phyloP scores from a whole-genome alignment of 1,139 yeast genomes.

The Entelexis sorbosivorans region DNA sequence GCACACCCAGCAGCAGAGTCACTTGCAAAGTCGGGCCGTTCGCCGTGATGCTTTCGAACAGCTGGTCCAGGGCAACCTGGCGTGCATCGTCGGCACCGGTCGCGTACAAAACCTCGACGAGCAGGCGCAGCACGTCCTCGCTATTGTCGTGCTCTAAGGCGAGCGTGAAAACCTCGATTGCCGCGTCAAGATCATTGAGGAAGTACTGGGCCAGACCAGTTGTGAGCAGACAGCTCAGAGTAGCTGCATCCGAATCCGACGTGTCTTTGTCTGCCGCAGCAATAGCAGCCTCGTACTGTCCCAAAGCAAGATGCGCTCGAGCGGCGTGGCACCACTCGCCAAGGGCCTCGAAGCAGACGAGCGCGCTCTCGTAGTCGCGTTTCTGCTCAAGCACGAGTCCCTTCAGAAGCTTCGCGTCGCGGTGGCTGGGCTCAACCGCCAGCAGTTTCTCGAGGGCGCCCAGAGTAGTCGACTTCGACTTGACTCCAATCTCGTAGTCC shows the following conservation, averaged over 20 bases:
- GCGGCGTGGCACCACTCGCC: constrained; percentile 34
- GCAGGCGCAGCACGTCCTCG: constrained; percentile 53
- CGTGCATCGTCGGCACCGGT: constrained; percentile 51
- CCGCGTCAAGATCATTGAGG: constrained; percentile 46
- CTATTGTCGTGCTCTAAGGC: constrained; percentile 38
- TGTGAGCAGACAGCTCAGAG: constrained; percentile 50
- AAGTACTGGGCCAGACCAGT: constrained; percentile 63
- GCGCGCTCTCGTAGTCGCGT: constrained; percentile 39
- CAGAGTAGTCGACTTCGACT: constrained; percentile 10
- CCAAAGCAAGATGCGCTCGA: constrained; percentile 53
- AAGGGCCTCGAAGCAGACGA: constrained; percentile 2
- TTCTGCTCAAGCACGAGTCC: constrained; percentile 51
- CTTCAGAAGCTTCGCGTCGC: constrained; percentile 46
- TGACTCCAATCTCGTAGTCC: constrained; percentile 8
- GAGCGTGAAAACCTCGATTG: constrained; percentile 55
- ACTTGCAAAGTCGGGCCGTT: constrained; percentile 52
- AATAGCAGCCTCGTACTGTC: constrained; percentile 46
- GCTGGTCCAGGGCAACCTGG: constrained; percentile 55
- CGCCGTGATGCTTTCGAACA: constrained; percentile 45
- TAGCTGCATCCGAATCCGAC: constrained; percentile 32
- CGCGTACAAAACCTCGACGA: constrained; percentile 71
- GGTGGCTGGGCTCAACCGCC: constrained; percentile 54
- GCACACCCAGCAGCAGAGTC: constrained; percentile 67
- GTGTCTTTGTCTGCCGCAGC: constrained; percentile 52
- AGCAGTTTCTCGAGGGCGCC: constrained; percentile 61